Evolutionary conservation across 257 asterid species (phyloP).

Genomic region (Petunia axillaris): DNA sequence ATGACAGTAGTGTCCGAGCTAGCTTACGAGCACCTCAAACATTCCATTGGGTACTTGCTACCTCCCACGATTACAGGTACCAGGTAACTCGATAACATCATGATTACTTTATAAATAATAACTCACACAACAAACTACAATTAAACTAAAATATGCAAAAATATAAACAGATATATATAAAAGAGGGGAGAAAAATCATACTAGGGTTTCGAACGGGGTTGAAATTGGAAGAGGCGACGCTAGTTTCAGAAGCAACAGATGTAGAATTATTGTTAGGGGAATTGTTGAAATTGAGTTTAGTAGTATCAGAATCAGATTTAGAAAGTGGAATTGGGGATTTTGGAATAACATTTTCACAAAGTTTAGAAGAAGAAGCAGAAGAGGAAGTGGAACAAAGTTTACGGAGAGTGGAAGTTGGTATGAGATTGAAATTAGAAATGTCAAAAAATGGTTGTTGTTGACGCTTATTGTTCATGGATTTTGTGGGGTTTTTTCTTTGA

Average conservation of each 20-base stretch:
- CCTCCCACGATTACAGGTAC: too few relatives aligned
- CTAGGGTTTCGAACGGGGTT: constrained; percentile 43
- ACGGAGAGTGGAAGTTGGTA: constrained; percentile 51
- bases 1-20: too few relatives aligned
- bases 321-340: constrained; percentile 42
- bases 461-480: constrained; percentile 10
- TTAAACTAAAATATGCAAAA: neutral
- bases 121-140: neutral
- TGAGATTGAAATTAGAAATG: constrained; percentile 47
- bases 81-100: neutral
- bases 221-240: constrained; percentile 57
- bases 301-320: constrained; percentile 30
- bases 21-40: too few relatives aligned
- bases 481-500: neutral
- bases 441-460: constrained; percentile 52
- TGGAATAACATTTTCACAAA: constrained; percentile 8
- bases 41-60: too few relatives aligned
- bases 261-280: constrained; percentile 21
- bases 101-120: neutral
- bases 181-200: constrained; percentile 20
- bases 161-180: neutral
- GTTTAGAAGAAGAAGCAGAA: constrained; percentile 7
- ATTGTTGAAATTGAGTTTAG: constrained; percentile 29
- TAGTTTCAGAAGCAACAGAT: constrained; percentile 43
- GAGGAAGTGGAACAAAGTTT: constrained; percentile 36